A percentile compares a stretch with the other conserved stretches of the same genome.
Conservation (phyloP, 805 yeast genomes). For the Suhomyces emberorum region DNA sequence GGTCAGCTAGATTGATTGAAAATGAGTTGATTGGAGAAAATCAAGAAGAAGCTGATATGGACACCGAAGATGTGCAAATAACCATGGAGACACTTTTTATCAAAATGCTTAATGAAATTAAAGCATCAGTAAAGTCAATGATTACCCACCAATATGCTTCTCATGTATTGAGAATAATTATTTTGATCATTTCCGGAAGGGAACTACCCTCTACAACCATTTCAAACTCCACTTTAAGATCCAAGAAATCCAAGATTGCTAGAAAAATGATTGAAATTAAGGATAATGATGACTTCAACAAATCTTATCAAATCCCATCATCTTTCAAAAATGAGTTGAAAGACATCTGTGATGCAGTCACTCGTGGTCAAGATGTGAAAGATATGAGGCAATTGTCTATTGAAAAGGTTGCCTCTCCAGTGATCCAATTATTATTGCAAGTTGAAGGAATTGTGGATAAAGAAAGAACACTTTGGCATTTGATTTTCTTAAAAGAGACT, state of each 20-base stretch:
- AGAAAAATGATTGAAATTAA: constrained; percentile 89
- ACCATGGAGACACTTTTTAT: constrained; percentile 67
- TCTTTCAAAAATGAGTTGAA: constrained; percentile 62
- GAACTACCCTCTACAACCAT: constrained; percentile 70
- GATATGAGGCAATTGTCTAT: constrained; percentile 68
- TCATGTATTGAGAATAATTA: constrained; percentile 72
- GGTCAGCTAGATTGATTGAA: constrained; percentile 72
- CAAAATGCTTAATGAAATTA: constrained; percentile 63
- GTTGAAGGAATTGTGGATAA: constrained; percentile 79
- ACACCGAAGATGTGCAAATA: constrained; percentile 37
- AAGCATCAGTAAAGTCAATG: constrained; percentile 58
- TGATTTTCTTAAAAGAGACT: constrained; percentile 50
- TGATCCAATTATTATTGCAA: constrained; percentile 70
- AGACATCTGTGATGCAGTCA: constrained; percentile 43
- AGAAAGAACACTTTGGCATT: constrained; percentile 68
- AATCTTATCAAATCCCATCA: constrained; percentile 64
- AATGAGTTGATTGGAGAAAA: constrained; percentile 53
- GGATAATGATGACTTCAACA: constrained; percentile 68
- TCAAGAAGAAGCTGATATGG: constrained; percentile 30
- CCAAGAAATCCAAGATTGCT: constrained; percentile 82
- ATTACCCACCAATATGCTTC: constrained; percentile 79
- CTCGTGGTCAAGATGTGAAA: constrained; percentile 32
- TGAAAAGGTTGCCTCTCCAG: constrained; percentile 84
- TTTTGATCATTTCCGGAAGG: constrained; percentile 73
- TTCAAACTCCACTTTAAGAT: constrained; percentile 70